Evolutionary conservation across 1,284 basidiomycete genomes (phyloP).

Genomic region (Cryptococcus sp.): DNA sequence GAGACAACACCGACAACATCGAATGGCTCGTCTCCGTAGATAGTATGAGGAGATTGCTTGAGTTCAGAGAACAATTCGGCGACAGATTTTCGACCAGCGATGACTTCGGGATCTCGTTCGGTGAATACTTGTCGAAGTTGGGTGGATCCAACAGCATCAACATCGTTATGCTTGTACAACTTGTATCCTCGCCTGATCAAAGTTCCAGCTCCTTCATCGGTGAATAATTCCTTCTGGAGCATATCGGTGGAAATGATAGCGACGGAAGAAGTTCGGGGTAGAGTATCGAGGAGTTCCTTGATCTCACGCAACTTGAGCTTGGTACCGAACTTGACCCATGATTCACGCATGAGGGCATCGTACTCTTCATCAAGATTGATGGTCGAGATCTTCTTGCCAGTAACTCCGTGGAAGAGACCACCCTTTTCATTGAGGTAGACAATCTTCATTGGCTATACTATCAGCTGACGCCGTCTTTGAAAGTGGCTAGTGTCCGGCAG

Average conservation of each 20-base stretch:
- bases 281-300: constrained; percentile 97
- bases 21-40: constrained; percentile 96
- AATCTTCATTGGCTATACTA: constrained; percentile 77
- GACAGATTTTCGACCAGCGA: constrained; percentile 77
- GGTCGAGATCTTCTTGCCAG: constrained; percentile 86
- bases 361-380: constrained; percentile 99
- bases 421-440: constrained; percentile 99
- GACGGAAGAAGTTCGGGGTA: constrained; percentile 95
- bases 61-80: constrained; percentile 82
- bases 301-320: constrained; percentile 99
- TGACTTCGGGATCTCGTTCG: constrained; percentile 90
- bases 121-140: constrained; percentile 87
- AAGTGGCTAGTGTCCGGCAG: not conserved
- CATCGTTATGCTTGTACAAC: constrained; percentile 79
- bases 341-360: constrained; percentile 91
- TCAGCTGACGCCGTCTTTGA: not conserved
- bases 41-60: constrained; percentile 77
- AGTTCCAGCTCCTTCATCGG: constrained; percentile 95
- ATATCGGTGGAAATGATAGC: constrained; percentile 93
- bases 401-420: constrained; percentile 93
- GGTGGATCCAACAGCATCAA: constrained; percentile 85
- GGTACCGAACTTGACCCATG: constrained; percentile 99
- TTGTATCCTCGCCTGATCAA: constrained; percentile 97
- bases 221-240: constrained; percentile 98
- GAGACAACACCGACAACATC: constrained; percentile 93